phyloP scores from a whole-genome alignment of 768 basidiomycete species.

The Macrocybe gigantea region DNA sequence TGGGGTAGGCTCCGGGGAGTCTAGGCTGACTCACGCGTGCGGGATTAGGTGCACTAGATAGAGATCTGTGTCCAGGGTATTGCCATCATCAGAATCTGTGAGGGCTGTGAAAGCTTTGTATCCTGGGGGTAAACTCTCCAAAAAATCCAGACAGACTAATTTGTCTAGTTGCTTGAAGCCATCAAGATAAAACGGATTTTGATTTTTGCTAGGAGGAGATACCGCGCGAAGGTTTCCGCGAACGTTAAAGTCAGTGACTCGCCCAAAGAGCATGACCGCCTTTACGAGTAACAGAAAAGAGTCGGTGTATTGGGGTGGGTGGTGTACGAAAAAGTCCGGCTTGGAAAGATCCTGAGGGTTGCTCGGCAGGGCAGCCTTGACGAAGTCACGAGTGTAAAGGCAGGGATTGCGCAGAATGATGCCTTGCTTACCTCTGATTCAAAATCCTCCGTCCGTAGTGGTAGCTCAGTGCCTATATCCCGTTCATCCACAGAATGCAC shows the following conservation, averaged over 20 bases:
- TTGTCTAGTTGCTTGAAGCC: conserved; percentile 70
- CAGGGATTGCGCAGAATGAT: neutral
- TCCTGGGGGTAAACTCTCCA: conserved; percentile 63
- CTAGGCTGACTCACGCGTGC: conserved; percentile 58
- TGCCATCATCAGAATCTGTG: conserved; percentile 51
- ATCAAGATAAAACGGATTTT: conserved; percentile 62
- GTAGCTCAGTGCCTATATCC: conserved; percentile 81
- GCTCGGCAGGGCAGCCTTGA: conserved; percentile 54
- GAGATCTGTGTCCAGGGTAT: conserved; percentile 71
- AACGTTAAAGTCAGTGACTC: conserved; percentile 81
- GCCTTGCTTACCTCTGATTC: conserved; percentile 54
- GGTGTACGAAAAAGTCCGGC: conserved; percentile 60
- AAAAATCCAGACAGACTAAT: conserved; percentile 61
- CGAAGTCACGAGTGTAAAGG: conserved; percentile 1
- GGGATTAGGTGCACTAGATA: conserved; percentile 86
- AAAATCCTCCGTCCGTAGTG: conserved; percentile 70
- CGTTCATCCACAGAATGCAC: conserved; percentile 80
- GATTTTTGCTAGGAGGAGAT: conserved; percentile 62
- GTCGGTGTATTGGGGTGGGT: conserved; percentile 76
- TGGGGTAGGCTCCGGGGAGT: neutral
- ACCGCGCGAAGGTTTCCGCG: conserved; percentile 63
- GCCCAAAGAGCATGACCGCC: conserved; percentile 78
- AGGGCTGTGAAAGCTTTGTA: conserved; percentile 62
- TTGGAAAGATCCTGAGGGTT: conserved; percentile 73
- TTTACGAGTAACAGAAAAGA: conserved; percentile 79